Evolutionary conservation across 805 yeast genomes (phyloP), one percentile per base, ranked within the genome.

Genomic region (Yamadazyma akitaensis): DNA sequence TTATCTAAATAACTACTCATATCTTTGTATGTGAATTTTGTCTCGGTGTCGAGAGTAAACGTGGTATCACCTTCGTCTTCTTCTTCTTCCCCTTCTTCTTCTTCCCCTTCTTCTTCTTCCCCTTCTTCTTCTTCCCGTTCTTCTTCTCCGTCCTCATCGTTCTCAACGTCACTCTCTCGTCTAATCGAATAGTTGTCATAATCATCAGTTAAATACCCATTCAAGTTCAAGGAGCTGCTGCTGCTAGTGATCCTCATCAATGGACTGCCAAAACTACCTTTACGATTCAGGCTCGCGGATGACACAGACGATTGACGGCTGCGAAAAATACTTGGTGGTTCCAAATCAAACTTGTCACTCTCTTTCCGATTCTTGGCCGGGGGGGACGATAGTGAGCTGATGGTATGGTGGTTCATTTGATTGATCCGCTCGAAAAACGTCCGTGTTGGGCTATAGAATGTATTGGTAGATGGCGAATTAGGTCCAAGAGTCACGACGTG

Each of bases 141-240:
- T 7, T 16, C 18, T 7, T 8, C 11, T 16, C n/a, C n/a, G n/a
- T n/a, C n/a, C n/a, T n/a, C n/a, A n/a, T n/a, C n/a, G n/a, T 17
- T 11, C 8, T 39, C 42, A 5, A 12, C 43, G 14, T 31, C 36
- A 28, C 40, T 35, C 12, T 42, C 43, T 6, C 32, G 14, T 6
- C n/a, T 18, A 7, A 43, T 36, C 2, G 43, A 40, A 12, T 32
- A 37, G 35, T 47, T 43, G n/a, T n/a, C n/a, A 12, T 32, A 21
- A 30, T 63, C 71, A 44, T 68, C 75, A 13, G 73, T 69, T 44
- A 72, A 60, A 48, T 68, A 72, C 9, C 73, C 76, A 47, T 71
- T 67, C 40, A 72, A 60, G 50, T 72, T 72, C 30, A 72, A 57
- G 25, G 72, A 66, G 19, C 73, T 66, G 46, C 67, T 65, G 26